Conservation (phyloP, 768 basidiomycete species). For the Boletus edulis region DNA sequence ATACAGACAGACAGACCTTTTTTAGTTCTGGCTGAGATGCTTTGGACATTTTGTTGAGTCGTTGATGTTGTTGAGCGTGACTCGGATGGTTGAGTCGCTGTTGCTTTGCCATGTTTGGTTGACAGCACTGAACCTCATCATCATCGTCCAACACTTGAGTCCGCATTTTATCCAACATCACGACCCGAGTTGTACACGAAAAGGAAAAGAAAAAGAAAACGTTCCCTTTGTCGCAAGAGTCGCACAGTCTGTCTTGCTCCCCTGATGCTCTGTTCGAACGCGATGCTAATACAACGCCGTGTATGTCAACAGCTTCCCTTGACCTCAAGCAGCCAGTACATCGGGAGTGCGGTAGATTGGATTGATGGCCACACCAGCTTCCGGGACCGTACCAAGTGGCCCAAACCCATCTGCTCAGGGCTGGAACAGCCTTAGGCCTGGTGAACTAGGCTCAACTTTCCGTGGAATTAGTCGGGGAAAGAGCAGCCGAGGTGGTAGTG, state of each 20-base stretch:
- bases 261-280: neutral
- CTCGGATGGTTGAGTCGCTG: neutral
- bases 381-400: conserved; percentile 27
- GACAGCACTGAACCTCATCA: neutral
- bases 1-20: conserved; percentile 60
- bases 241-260: conserved; percentile 13
- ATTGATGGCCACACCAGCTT: conserved; percentile 45
- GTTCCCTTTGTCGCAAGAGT: neutral
- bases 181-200: neutral
- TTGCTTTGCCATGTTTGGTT: conserved; percentile 36
- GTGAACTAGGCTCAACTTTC: conserved; percentile 49
- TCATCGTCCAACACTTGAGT: neutral
- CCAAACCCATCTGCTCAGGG: conserved; percentile 27
- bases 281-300: conserved; percentile 10
- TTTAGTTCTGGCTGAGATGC: conserved; percentile 97
- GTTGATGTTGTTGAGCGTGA: neutral
- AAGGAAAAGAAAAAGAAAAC: neutral
- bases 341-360: neutral
- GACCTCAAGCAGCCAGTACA: neutral
- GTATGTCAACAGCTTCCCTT: conserved; percentile 5
- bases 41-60: conserved; percentile 67
- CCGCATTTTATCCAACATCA: neutral
- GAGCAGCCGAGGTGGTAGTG: conserved; percentile 33
- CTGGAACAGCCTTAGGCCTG: conserved; percentile 39
- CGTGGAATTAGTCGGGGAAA: conserved; percentile 40